Evolutionary conservation across 1,139 yeast species (phyloP), one percentile per base, ranked within the genome.

Genomic region (Ogataea hybrid): DNA sequence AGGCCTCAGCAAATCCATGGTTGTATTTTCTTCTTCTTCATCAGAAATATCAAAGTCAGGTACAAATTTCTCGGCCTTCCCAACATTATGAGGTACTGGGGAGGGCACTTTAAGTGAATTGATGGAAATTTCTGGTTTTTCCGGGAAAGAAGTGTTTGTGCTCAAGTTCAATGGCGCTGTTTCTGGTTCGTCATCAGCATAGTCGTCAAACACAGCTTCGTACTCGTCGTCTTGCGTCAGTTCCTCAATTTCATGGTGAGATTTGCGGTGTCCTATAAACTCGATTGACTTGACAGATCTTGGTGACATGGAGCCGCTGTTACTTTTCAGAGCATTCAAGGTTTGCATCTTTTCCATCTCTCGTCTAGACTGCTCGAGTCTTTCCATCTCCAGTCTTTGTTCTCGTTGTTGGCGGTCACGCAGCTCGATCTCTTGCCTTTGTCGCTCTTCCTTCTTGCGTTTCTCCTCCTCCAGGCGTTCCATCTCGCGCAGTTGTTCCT

Each of bases 141-240:
- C 41, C 4, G 34, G 30, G 6, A 23, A 32, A 4, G 37, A 25
- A 2, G 31, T 25, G 18, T 29, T 31, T 27, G 31, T 15, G 6
- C 46, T 41, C 8, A 53, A 28, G 14, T 54, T 46, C 32, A 54
- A 32, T 7, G 59, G 59, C 1, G 55, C 52, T 4, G 58, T 54
- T 9, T 41, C 41, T 9, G 35, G 41, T 20, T 50, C 56, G 9
- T 37, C 41, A 25, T 47, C 49, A 5, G 51, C 47, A 40, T 52
- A 48, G 23, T 46, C 49, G 3, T 47, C 52, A 15, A 50, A 39
- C 7, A 49, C 45, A 20, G 50, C 52, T 15, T 47, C 53, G 33
- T 44, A 44, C 6, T 41, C 48, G 18, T 41, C 54, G 21, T 43
- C 49, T 6, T 42, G 37, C 1, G 57, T 56, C 9, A 46, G 21